phyloP scores from a whole-genome alignment of 768 basidiomycete species.

The Termitomyces sp. region DNA sequence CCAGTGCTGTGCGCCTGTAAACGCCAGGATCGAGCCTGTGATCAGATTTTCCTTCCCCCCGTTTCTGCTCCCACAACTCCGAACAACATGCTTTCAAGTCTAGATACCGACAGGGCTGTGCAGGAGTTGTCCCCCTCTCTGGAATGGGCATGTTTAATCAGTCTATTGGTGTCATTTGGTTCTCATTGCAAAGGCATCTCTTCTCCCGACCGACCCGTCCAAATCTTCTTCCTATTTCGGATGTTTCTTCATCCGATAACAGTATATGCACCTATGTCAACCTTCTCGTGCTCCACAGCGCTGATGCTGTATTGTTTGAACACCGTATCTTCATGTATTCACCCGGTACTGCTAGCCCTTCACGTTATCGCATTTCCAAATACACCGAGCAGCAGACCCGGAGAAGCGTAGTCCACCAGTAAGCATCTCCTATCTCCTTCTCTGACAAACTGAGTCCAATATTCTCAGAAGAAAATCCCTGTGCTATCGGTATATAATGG shows the following conservation, averaged over 20 bases:
- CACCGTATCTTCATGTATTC: background rate
- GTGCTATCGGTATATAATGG: background rate
- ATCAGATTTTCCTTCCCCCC: background rate
- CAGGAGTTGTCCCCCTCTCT: background rate
- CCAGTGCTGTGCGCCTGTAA: background rate
- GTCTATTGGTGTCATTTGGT: background rate
- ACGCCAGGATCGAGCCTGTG: background rate
- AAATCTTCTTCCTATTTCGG: background rate
- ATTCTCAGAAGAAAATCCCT: background rate
- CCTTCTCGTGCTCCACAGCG: background rate
- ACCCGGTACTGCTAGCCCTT: background rate
- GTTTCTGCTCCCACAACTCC: background rate
- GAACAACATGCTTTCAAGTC: background rate
- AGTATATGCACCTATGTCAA: background rate
- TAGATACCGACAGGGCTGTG: background rate
- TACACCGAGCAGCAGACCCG: background rate
- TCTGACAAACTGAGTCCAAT: background rate
- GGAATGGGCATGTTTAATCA: background rate
- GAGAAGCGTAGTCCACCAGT: background rate
- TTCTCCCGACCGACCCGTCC: background rate
- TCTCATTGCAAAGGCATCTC: background rate
- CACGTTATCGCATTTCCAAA: background rate
- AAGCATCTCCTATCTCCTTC: background rate
- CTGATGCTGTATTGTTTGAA: background rate
- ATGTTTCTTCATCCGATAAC: background rate